Conservation (phyloP, 2,329 filamentous ascomycete genomes). For the Calonectria honghensis region DNA sequence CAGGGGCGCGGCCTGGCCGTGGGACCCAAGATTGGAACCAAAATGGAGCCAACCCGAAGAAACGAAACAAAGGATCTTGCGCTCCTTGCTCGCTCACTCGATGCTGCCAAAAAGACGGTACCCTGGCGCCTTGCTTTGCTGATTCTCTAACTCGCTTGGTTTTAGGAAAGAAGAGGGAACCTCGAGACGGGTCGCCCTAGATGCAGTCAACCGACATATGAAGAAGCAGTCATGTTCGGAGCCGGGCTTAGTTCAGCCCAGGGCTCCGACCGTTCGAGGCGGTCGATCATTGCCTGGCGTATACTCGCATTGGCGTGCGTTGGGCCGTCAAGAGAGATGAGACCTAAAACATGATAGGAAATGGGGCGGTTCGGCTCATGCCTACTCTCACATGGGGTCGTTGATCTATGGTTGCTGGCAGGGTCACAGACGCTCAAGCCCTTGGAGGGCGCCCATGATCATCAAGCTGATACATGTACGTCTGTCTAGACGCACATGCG, state of each 20-base stretch:
- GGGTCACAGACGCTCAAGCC: slow-evolving; percentile 30
- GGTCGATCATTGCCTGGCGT: slow-evolving; percentile 32
- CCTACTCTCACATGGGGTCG: slow-evolving; percentile 10
- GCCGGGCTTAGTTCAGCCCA: slow-evolving; percentile 26
- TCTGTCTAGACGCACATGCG: background rate
- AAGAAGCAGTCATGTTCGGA: slow-evolving; percentile 19
- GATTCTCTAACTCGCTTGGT: slow-evolving; percentile 17
- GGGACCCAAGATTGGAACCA: slow-evolving; percentile 5
- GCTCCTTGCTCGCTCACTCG: background rate
- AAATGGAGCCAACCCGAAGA: slow-evolving; percentile 5
- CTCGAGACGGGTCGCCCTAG: slow-evolving; percentile 16
- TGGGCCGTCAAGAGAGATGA: slow-evolving; percentile 18
- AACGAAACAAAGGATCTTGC: slow-evolving; percentile 3
- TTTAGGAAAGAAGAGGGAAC: slow-evolving; percentile 6
- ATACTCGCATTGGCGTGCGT: slow-evolving; percentile 27
- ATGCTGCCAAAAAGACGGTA: slow-evolving; percentile 4
- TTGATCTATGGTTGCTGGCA: slow-evolving; percentile 14
- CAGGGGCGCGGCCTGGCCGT: slow-evolving; percentile 30
- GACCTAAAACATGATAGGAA: slow-evolving; percentile 24
- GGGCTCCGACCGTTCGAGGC: slow-evolving; percentile 29
- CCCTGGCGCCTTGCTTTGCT: slow-evolving; percentile 17
- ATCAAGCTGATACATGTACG: slow-evolving; percentile 10
- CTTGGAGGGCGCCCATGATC: slow-evolving; percentile 14
- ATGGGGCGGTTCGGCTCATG: slow-evolving; percentile 24
- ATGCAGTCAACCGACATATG: slow-evolving; percentile 19